Evolutionary conservation across 1,284 basidiomycete genomes (phyloP), one percentile per base, ranked within the genome.

Genomic region (Anthracocystis setariae): DNA sequence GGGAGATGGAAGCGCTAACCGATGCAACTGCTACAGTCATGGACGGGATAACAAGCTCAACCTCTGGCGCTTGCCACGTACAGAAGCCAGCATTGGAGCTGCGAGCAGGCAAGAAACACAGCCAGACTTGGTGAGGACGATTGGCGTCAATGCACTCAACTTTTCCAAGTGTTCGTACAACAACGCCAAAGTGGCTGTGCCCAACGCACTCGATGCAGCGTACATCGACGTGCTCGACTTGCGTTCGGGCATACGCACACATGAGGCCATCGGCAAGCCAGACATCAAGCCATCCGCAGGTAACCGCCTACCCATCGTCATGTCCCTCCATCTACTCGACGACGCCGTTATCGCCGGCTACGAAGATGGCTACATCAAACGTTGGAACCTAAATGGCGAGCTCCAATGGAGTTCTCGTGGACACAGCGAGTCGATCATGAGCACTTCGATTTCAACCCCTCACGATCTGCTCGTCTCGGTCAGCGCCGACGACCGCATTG

Each of bases 101-200:
- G 37, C 33, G 13, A 5, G 13, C 3, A 38, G 8, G 9, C 32
- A 37, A n/a, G 9, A 29, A 5, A 84, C 85, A 10, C 82, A 87
- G 1, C 91, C 90, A 3, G 66, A 79, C 7, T 79, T 91, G 7
- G 77, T 84, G 3, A 89, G 88, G 70, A 90, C 90, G 0, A 85
- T 95, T 82, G 90, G 92, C 75, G 89, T 93, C 60, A 96, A 95
- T 81, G 88, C 92, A 2, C 86, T 95, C 67, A 95, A 94, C 81
- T 95, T 91, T 79, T 94, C 93, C 83, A 88, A 89, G 1, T 93
- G 94, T 80, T 88, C 4, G 78, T 91, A 76, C 65, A 61, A 55
- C 46, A 62, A 84, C 38, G 89, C 88, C 0, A 82, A 92, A 45
- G 81, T 95, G 40, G 92, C 91, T 0, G 84, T 95, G 10, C 93